Percentiles rank a stretch among this genome's conserved stretches.
phyloP scores from a whole-genome alignment of 2,329 filamentous ascomycete genomes.

The Neobulgaria alba region DNA sequence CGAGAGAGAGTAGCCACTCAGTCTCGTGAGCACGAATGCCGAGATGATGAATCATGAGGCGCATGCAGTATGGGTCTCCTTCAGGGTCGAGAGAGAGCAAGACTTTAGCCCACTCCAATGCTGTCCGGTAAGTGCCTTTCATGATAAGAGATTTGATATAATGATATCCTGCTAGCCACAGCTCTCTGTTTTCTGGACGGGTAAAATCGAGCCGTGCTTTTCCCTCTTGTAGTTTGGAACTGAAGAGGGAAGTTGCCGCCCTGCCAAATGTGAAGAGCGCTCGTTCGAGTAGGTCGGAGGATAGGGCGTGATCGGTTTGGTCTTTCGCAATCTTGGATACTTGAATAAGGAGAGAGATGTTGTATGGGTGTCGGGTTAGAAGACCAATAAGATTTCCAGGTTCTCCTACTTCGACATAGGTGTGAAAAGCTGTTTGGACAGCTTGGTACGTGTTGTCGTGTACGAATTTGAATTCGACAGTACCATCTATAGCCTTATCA shows the following conservation, averaged over 20 bases:
- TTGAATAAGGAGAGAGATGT: constrained; percentile 88
- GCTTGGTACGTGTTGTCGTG: constrained; percentile 68
- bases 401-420: constrained; percentile 73
- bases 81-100: constrained; percentile 64
- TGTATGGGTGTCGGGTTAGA: constrained; percentile 66
- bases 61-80: constrained; percentile 74
- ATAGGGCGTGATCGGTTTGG: constrained; percentile 77
- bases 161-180: constrained; percentile 83
- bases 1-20: constrained; percentile 64
- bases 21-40: constrained; percentile 75
- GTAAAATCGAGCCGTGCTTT: constrained; percentile 73
- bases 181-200: constrained; percentile 79
- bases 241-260: constrained; percentile 75
- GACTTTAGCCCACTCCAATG: constrained; percentile 87
- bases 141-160: constrained; percentile 79
- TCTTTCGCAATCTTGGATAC: constrained; percentile 89
- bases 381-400: constrained; percentile 74
- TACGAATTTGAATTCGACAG: constrained; percentile 66
- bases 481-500: constrained; percentile 40
- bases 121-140: constrained; percentile 90
- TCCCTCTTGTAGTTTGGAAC: constrained; percentile 65
- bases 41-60: constrained; percentile 73
- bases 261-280: constrained; percentile 92
- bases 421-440: constrained; percentile 68
- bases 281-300: constrained; percentile 80